Conservation (phyloP, 257 asterid genomes). For the Solanum sejunctum region DNA sequence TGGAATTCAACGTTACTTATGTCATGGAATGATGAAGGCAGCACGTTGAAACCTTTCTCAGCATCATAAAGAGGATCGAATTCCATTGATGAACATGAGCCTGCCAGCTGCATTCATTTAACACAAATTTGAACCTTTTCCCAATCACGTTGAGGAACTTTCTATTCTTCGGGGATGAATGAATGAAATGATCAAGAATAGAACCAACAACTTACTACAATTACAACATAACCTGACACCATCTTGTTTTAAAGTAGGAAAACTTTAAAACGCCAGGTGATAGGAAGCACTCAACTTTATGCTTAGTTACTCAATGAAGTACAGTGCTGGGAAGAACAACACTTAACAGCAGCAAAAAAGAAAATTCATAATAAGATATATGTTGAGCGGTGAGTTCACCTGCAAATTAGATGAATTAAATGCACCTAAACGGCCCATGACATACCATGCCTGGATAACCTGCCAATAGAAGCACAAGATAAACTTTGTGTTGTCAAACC, state of each 20-base stretch:
- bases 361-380: not conserved
- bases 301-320: not conserved
- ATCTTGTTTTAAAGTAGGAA: not conserved
- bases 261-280: not conserved
- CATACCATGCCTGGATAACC: conserved; percentile 95
- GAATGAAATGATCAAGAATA: not conserved
- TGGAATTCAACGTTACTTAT: conserved; percentile 86
- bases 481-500: not conserved
- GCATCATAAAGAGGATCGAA: conserved; percentile 75
- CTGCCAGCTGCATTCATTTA: conserved; percentile 44
- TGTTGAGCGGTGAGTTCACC: conserved; percentile 24
- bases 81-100: conserved; percentile 68
- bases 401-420: conserved; percentile 77
- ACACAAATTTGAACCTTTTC: not conserved
- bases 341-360: not conserved
- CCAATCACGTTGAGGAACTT: not conserved
- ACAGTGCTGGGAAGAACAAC: not conserved
- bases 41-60: conserved; percentile 68
- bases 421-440: conserved; percentile 96
- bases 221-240: not conserved
- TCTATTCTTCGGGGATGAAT: not conserved
- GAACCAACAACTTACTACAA: not conserved
- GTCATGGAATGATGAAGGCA: conserved; percentile 92
- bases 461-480: conserved; percentile 13
- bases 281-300: not conserved